Base-by-base conservation (phyloP, 352 stramenopile genomes). In the Aphanomyces cochlioides region DNA sequence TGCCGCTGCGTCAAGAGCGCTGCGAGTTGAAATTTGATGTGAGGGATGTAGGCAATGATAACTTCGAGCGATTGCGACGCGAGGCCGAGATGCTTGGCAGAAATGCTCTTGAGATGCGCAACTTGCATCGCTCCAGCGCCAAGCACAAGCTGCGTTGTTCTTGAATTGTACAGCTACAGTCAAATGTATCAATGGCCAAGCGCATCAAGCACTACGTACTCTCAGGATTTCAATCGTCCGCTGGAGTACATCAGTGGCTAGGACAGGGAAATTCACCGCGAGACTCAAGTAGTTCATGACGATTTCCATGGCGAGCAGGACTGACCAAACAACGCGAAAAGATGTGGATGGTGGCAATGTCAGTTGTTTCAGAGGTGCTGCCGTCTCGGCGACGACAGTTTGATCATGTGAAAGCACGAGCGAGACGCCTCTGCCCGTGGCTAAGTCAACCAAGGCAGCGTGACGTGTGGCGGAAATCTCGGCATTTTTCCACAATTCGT, bases 51-150 rank as follows among this genome's bases (percentile, higher is more conserved):
- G 15, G 92, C 93, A 70, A 96, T 92, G 0, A 97, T 90, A 67
- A 99, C 80, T 41, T 96, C 92, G 50, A 99, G 75, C 4, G 92
- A 98, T 81, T 98, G 95, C 39, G 93, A 98, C 48, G 96, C 96
- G 61, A 98, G 81, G 12, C 92, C 96, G 43, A 99, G 77, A 79
- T 99, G 96, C 53, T 98, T 93, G 0, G 95, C 91, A 28, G 96
- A 98, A 76, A 99, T 99, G 48, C 91, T 98, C 75, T 98, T 98
- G 21, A 98, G 81, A 47, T 88, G 83, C n/a, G 96, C 95, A 47
- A 96, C 85, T 77, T 99, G 94, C 79, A 99, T 98, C 12, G 96
- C 96, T 12, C 96, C 95, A 72, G 96, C 96, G 6, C 94, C 95
- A 12, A 99, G 83, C 39, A 99, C 96, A 15, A 99, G 85, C 67